Conservation (phyloP, 805 yeast genomes). For the Saccharomycopsis fermentans region DNA sequence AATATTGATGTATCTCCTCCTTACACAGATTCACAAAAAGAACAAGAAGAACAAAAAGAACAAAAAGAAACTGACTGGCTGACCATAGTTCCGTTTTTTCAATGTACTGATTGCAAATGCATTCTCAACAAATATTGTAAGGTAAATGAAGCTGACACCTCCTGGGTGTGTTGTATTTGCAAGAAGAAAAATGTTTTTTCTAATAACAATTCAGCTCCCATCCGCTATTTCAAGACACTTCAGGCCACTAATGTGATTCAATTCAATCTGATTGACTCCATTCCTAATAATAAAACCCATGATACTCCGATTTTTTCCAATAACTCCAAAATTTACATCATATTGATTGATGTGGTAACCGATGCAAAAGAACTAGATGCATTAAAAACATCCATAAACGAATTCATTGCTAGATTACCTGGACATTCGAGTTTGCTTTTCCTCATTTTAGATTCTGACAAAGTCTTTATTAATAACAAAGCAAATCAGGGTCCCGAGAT, state of each 20-base stretch:
- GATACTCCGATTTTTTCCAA: background rate
- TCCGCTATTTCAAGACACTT: background rate
- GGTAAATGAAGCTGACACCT: background rate
- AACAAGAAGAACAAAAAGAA: too few species aligned
- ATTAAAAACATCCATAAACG: slow-evolving; percentile 40
- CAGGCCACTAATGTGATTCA: background rate
- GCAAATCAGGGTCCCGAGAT: background rate
- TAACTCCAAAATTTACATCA: slow-evolving; percentile 28
- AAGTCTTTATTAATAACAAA: background rate
- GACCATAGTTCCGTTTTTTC: background rate
- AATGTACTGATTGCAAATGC: slow-evolving; percentile 6
- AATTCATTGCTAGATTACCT: slow-evolving; percentile 43
- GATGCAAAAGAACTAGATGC: slow-evolving; percentile 46
- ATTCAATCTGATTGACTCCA: background rate
- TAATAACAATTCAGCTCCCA: background rate
- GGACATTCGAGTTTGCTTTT: slow-evolving; percentile 48
- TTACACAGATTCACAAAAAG: background rate
- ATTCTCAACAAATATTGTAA: slow-evolving; percentile 6
- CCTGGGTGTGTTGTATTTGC: slow-evolving; percentile 14
- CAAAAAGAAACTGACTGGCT: background rate
- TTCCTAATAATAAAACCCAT: background rate
- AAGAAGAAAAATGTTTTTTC: slow-evolving; percentile 1
- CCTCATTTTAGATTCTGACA: slow-evolving; percentile 36
- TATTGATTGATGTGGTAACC: slow-evolving; percentile 48
- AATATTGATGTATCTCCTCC: slow-evolving; percentile 34